Conservation (phyloP, 1,284 basidiomycete species). For the Filobasidium uniguttulatum region DNA sequence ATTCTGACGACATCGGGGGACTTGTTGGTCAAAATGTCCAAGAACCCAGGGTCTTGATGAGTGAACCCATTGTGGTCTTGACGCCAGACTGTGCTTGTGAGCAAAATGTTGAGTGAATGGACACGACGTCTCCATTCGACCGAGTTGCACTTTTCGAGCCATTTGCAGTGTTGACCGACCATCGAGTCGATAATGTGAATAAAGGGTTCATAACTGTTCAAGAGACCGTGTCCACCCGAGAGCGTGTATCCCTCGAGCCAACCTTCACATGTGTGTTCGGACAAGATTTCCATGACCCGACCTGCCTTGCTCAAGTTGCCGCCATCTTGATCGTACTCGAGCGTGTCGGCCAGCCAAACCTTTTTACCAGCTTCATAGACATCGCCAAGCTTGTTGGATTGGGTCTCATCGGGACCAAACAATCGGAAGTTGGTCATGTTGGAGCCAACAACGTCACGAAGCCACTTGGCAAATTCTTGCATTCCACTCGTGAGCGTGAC, state of each 20-base stretch:
- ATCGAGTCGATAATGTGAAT: slow-evolving; percentile 17
- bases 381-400: slow-evolving; percentile 33
- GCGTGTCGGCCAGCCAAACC: slow-evolving; percentile 26
- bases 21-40: slow-evolving; percentile 52
- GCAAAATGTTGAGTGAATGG: slow-evolving; percentile 31
- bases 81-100: slow-evolving; percentile 32
- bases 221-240: slow-evolving; percentile 28
- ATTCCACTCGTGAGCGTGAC: slow-evolving; percentile 19
- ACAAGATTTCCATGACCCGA: slow-evolving; percentile 34
- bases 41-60: slow-evolving; percentile 66
- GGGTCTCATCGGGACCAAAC: slow-evolving; percentile 56
- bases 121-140: slow-evolving; percentile 20
- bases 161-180: slow-evolving; percentile 58
- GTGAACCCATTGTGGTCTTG: slow-evolving; percentile 44
- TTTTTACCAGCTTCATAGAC: slow-evolving; percentile 26
- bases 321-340: slow-evolving; percentile 32
- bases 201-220: slow-evolving; percentile 37
- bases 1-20: slow-evolving; percentile 57
- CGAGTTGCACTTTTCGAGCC: slow-evolving; percentile 47
- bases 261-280: slow-evolving; percentile 27
- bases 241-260: slow-evolving; percentile 20
- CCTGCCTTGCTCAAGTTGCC: slow-evolving; percentile 22
- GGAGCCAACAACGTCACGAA: slow-evolving; percentile 34
- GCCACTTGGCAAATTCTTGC: slow-evolving; percentile 22
- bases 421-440: slow-evolving; percentile 60